Evolutionary conservation across 768 basidiomycete species (phyloP).

Genomic region (Nevesoporus exiguus): DNA sequence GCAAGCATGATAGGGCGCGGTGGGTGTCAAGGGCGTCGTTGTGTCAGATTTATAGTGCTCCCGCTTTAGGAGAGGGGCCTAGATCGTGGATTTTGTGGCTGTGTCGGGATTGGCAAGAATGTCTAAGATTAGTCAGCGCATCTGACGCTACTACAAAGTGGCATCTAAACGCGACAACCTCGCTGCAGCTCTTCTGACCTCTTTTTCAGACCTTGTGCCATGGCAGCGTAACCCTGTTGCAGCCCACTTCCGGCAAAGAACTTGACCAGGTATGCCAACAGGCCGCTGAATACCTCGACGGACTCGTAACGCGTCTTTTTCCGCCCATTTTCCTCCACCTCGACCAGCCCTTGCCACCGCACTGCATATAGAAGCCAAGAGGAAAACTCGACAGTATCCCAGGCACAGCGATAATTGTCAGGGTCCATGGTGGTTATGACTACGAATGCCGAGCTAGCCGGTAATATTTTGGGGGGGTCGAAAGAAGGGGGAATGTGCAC

Average conservation of each 20-base stretch:
- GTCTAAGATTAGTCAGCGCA: conserved; percentile 23
- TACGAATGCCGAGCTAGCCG: conserved; percentile 40
- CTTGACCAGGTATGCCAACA: conserved; percentile 51
- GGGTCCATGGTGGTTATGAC: conserved; percentile 50
- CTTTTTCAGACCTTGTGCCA: conserved; percentile 55
- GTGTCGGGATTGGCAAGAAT: conserved; percentile 22
- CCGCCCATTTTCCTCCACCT: conserved; percentile 41
- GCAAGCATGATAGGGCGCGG: conserved; percentile 19
- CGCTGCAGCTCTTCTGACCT: conserved; percentile 39
- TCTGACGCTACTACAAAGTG: neutral
- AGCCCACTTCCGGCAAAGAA: conserved; percentile 43
- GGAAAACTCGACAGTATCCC: conserved; percentile 44
- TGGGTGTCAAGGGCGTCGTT: conserved; percentile 5
- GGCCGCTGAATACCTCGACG: conserved; percentile 55
- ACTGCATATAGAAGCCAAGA: conserved; percentile 49
- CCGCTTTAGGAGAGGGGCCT: conserved; percentile 15
- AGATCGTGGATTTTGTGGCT: conserved; percentile 23
- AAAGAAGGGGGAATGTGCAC: conserved; percentile 64
- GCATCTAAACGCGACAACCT: neutral
- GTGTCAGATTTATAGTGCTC: conserved; percentile 19
- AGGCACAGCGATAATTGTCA: conserved; percentile 54
- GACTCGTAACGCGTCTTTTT: conserved; percentile 62
- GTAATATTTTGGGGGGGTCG: conserved; percentile 32
- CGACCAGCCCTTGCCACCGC: conserved; percentile 60
- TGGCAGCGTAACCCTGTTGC: conserved; percentile 44